phyloP scores from a whole-genome alignment of 2,329 filamentous ascomycete species.

The Calonectria multiphialidica region DNA sequence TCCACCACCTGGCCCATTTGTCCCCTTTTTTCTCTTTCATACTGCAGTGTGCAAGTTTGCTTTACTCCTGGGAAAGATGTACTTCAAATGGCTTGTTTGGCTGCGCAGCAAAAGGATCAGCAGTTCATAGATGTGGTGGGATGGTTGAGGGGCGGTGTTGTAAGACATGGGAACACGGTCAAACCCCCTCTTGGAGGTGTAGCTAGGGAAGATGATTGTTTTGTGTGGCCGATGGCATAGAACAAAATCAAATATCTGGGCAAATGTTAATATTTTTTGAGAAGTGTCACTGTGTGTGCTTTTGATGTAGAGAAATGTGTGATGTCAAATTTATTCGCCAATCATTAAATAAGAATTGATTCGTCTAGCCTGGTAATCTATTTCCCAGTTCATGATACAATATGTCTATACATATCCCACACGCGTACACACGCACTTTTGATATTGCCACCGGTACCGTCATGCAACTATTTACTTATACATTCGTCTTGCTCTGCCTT shows the following conservation, averaged over 20 bases:
- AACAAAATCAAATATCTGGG: slow-evolving; percentile 26
- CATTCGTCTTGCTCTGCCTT: background rate
- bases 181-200: slow-evolving; percentile 17
- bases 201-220: slow-evolving; percentile 16
- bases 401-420: slow-evolving; percentile 15
- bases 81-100: background rate
- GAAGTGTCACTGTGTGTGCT: background rate
- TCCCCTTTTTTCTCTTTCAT: background rate
- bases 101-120: background rate
- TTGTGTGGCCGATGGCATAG: slow-evolving; percentile 29
- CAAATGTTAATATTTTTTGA: slow-evolving; percentile 7
- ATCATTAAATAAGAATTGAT: slow-evolving; percentile 7
- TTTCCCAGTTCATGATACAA: slow-evolving; percentile 14
- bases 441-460: background rate
- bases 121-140: background rate
- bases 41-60: background rate
- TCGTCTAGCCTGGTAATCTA: slow-evolving; percentile 9
- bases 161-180: slow-evolving; percentile 1
- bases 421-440: background rate
- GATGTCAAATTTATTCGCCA: background rate
- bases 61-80: background rate
- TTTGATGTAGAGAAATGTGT: background rate
- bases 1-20: background rate
- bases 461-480: slow-evolving; percentile 15
- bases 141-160: background rate